Base-by-base conservation (phyloP, 108 stramenopile species). In the Cyclotella baltica region DNA sequence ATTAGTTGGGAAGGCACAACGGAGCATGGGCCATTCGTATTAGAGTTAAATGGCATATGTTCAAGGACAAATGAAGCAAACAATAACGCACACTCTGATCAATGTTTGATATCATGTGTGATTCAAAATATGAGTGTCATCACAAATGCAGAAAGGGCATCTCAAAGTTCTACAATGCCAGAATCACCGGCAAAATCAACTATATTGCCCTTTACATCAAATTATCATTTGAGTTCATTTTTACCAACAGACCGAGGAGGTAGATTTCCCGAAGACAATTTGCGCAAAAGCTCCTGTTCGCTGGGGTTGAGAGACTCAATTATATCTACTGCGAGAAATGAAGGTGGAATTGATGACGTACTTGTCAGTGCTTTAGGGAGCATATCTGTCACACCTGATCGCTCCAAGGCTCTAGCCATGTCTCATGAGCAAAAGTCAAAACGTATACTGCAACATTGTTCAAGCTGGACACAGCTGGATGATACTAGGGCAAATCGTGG, bases 1-100 rank as follows among this genome's bases (percentile, higher is more conserved):
- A 80, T 95, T 51, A 89, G 88, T 48, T 93, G 90, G 92, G 94
- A 95, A 67, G 94, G 94, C 58, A 76, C 92, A 0, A 89, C 85
- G 2, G 73, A 78, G 29, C 67, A 82, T 28, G 91, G 89, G 16
- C 77, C 86, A 15, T 86, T 79, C 53, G 71, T 91, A 16, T 52
- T 84, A 3, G 75, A 82, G 59, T 62, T 90, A 33, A 46, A 20
- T 19, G 36, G 33, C 46, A 38, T 35, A 0, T 28, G 62, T 11
- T 59, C 59, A 27, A 70, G 2, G 6, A n/a, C 40, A 15, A 6
- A 16, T 22, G 36, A 66, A 28, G 27, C 47, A 48, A 47, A 43
- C 25, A 36, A 25, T 20, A 57, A 20, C 18, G 23, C 28, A 28
- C 25, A 11, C 13, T 34, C 35, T 62, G 20, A 30, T 0, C 31